Percentiles rank a stretch among this genome's conserved stretches.
Conservation (phyloP, 192 early-diverging fungal genomes). For the Backusella parvicylindrica region DNA sequence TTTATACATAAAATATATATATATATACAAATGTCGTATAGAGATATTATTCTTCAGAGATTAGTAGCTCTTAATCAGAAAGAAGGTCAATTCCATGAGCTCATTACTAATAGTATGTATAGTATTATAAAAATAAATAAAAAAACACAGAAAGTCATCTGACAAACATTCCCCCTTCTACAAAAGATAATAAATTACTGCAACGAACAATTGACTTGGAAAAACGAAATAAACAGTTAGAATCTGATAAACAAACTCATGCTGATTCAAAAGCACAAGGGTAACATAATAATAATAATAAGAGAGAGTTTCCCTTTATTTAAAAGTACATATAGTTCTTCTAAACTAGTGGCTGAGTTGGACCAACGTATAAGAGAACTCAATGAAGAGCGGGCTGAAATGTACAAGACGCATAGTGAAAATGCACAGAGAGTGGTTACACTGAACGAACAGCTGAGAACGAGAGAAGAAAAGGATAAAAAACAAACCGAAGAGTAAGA, state of each 20-base stretch:
- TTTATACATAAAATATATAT: not conserved
- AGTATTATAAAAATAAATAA: not conserved
- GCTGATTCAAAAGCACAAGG: not conserved
- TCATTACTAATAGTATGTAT: not conserved
- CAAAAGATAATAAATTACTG: slow-evolving; percentile 4
- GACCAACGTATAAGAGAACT: slow-evolving; percentile 70
- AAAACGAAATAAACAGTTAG: slow-evolving; percentile 1
- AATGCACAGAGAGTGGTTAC: slow-evolving; percentile 90
- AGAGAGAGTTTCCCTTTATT: not conserved
- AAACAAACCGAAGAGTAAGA: slow-evolving; percentile 66
- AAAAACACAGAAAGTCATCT: not conserved
- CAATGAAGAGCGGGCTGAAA: slow-evolving; percentile 82
- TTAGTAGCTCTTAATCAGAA: not conserved
- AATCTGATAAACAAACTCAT: not conserved
- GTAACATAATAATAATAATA: not conserved
- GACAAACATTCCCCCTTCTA: not conserved
- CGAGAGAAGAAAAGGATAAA: slow-evolving; percentile 52
- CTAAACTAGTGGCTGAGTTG: slow-evolving; percentile 43
- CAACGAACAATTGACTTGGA: slow-evolving; percentile 13
- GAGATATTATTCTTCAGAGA: slow-evolving; percentile 10
- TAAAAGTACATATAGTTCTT: not conserved
- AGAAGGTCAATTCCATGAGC: not conserved
- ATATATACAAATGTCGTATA: not conserved
- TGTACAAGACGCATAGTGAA: slow-evolving; percentile 87
- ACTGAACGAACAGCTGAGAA: slow-evolving; percentile 74